Evolutionary conservation across 805 yeast species (phyloP).

Genomic region (Starmera amethionina): DNA sequence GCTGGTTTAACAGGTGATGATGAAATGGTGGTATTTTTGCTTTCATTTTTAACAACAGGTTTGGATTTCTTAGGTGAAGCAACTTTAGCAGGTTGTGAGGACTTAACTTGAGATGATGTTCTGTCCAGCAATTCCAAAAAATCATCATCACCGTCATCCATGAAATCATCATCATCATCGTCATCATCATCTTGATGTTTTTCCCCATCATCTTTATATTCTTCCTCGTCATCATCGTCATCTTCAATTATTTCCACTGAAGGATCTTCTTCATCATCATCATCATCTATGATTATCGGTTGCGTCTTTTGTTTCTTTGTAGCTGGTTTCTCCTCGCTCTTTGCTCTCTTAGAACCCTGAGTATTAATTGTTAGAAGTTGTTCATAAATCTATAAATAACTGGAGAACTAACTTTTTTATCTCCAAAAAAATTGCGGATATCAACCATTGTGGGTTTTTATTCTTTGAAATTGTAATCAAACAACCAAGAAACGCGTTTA

Average conservation of each 20-base stretch:
- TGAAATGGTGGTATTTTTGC: slow-evolving; percentile 1
- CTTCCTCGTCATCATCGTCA: slow-evolving; percentile 10
- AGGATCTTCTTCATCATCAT: slow-evolving; percentile 22
- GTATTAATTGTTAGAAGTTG: not conserved
- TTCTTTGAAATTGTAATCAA: no score
- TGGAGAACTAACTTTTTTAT: slow-evolving; percentile 6
- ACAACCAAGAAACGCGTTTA: no score
- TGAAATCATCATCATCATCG: not conserved
- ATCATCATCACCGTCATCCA: slow-evolving; percentile 1
- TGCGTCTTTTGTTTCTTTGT: slow-evolving; percentile 5
- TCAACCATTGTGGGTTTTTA: slow-evolving; percentile 21
- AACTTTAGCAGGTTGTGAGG: not conserved
- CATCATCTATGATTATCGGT: slow-evolving; percentile 15
- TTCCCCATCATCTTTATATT: slow-evolving; percentile 1
- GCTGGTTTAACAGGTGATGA: slow-evolving; percentile 1
- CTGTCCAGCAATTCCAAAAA: slow-evolving; percentile 4
- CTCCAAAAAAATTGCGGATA: slow-evolving; percentile 30
- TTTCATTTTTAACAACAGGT: slow-evolving; percentile 1
- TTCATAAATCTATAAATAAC: not conserved
- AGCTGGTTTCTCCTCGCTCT: slow-evolving; percentile 1
- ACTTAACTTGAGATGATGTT: slow-evolving; percentile 1
- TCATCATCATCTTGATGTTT: not conserved
- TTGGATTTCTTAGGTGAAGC: slow-evolving; percentile 1
- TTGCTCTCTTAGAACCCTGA: not conserved
- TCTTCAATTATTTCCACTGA: slow-evolving; percentile 1